Evolutionary conservation across 352 stramenopile genomes (phyloP).

Genomic region (Phytophthora multivora): DNA sequence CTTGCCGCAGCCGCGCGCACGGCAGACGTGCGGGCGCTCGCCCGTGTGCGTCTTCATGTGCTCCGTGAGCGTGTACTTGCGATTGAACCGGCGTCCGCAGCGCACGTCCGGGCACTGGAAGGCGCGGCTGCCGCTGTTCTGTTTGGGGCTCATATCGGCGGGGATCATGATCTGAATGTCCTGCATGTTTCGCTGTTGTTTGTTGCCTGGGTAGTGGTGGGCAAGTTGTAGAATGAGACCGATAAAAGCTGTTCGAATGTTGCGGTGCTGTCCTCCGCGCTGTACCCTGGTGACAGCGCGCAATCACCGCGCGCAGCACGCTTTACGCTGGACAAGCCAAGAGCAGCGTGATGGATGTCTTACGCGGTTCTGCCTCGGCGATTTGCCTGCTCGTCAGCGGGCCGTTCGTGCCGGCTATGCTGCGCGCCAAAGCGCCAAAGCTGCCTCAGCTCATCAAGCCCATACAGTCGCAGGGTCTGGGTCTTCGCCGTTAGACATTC

Average conservation of each 20-base stretch:
- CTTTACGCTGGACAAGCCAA: slow-evolving; percentile 20
- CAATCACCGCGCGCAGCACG: slow-evolving; percentile 17
- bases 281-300: slow-evolving; percentile 11
- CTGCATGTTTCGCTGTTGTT: slow-evolving; percentile 15
- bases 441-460: slow-evolving; percentile 32
- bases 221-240: slow-evolving; percentile 31
- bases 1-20: slow-evolving; percentile 43
- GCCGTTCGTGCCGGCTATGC: slow-evolving; percentile 13
- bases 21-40: slow-evolving; percentile 47
- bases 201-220: slow-evolving; percentile 7
- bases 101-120: slow-evolving; percentile 49
- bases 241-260: slow-evolving; percentile 24
- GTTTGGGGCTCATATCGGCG: slow-evolving; percentile 8
- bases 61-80: slow-evolving; percentile 73
- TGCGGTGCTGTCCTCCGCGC: slow-evolving; percentile 16
- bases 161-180: slow-evolving; percentile 22
- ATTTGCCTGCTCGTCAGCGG: slow-evolving; percentile 37
- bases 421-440: slow-evolving; percentile 2
- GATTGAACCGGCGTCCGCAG: slow-evolving; percentile 62
- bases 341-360: slow-evolving; percentile 42
- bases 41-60: slow-evolving; percentile 83
- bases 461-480: slow-evolving; percentile 5
- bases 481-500: slow-evolving; percentile 10
- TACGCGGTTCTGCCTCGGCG: slow-evolving; percentile 18
- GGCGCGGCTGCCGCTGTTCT: slow-evolving; percentile 31